Base-by-base conservation (phyloP, 2,329 filamentous ascomycete species). In the Fusarium compactum region DNA sequence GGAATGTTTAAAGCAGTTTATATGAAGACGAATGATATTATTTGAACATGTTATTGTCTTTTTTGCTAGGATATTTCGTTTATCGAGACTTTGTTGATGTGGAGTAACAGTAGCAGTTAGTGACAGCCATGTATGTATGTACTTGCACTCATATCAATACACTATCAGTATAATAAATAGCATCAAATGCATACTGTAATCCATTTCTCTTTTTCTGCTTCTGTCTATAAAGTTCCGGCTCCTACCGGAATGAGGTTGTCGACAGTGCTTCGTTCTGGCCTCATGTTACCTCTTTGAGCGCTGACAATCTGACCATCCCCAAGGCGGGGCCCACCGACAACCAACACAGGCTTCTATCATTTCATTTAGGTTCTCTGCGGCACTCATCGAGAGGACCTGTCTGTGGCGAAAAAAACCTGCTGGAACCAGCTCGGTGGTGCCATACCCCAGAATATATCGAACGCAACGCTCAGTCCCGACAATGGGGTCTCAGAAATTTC, bases 361-460 rank as follows among this genome's bases (percentile, higher is more conserved):
- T 43, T 53, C 24, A 53, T 43, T 20, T 27, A 25, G 34, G 24
- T 20, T 41, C 24, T 27, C 24, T 41, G 34, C 24, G 38, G 34
- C 15, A 43, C 24, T 27, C 24, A 7, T 53, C 9, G 12, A 41
- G 18, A 52, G 34, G 34, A 20, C 32, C 24, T 41, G 9, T 29
- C 18, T 25, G 14, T 52, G 50, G 50, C 34, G 18, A 53, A 43
- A 52, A 52, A 66, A 66, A 56, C 63, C 62, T 66, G 63, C n/a
- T 62, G 25, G 34, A 44, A 62, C 62, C 62, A 20, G 12, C 38
- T 22, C 32, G 16, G 68, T 71, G 68, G 68, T 71, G 68, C 68
- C 68, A 71, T 71, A 71, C 68, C 68, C 68, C 68, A 54, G 68
- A 62, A 55, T 41, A 52, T 46, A 71, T 71, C 64, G 65, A 66